A percentile compares a stretch with the other conserved stretches of the same genome.
These are phyloP conservation scores for Gossypium aridum DNA, from an alignment of 441 rosid genomes.

Conservation along the genomic window DNA sequence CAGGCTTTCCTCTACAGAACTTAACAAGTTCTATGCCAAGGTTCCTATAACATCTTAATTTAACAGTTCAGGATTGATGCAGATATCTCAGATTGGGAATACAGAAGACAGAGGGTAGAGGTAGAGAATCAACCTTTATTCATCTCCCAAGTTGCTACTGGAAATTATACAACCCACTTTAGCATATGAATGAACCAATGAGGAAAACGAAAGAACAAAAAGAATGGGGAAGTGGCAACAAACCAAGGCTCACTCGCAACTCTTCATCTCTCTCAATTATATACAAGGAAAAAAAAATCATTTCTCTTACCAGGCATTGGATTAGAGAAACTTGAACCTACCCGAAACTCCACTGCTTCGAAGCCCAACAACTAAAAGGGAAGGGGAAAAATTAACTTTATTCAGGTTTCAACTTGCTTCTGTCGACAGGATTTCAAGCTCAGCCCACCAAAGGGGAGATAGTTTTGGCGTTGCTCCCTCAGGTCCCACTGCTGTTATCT, in stretches of 20 bases:
- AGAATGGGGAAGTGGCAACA: neutral
- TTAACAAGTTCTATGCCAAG: too few species aligned
- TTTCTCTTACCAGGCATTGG: neutral
- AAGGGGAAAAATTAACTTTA: conserved; percentile 6
- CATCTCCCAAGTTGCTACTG: neutral
- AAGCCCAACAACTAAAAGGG: neutral
- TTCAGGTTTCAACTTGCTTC: conserved; percentile 21
- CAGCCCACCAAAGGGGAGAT: conserved; percentile 96
- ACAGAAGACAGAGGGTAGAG: neutral
- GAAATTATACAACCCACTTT: conserved; percentile 13
- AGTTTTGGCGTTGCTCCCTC: conserved; percentile 64
- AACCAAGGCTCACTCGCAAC: neutral
- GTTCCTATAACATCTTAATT: too few species aligned
- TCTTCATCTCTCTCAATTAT: conserved; percentile 11
- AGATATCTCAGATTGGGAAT: too few species aligned
- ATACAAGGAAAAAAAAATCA: conserved; percentile 11
- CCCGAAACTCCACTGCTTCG: conserved; percentile 5
- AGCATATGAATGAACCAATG: neutral
- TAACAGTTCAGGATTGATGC: too few species aligned
- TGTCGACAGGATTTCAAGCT: conserved; percentile 72
- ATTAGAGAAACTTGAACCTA: neutral
- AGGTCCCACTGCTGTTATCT: conserved; percentile 63
- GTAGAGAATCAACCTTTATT: conserved; percentile 14
- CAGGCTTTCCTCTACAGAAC: too few species aligned
- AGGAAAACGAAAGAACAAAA: neutral